Conservation (phyloP, 805 yeast genomes). For the Candida ulmi region DNA sequence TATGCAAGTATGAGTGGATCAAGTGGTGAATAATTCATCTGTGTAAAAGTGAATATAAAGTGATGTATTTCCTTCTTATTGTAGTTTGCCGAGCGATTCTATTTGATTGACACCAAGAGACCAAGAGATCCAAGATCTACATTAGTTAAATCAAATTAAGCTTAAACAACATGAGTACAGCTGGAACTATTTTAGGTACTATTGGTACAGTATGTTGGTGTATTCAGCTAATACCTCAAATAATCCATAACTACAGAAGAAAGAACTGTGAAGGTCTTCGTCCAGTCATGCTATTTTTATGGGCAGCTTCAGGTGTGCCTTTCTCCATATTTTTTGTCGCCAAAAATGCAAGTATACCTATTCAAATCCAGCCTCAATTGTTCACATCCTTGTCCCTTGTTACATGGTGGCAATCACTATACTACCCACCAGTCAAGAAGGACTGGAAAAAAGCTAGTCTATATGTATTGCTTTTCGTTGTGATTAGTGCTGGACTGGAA, state of each 20-base stretch:
- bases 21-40: too few species aligned
- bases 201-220: slow-evolving; percentile 93
- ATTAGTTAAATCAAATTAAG: too few species aligned
- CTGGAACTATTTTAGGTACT: slow-evolving; percentile 75
- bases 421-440: slow-evolving; percentile 62
- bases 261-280: slow-evolving; percentile 86
- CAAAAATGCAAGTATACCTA: slow-evolving; percentile 64
- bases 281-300: slow-evolving; percentile 77
- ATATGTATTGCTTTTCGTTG: slow-evolving; percentile 32
- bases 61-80: too few species aligned
- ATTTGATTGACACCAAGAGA: too few species aligned
- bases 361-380: slow-evolving; percentile 83
- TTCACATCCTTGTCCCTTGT: slow-evolving; percentile 66
- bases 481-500: slow-evolving; percentile 53
- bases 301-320: slow-evolving; percentile 72
- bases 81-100: too few species aligned
- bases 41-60: too few species aligned
- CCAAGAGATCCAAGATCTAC: too few species aligned
- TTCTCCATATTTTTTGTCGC: slow-evolving; percentile 80
- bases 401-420: slow-evolving; percentile 63
- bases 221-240: slow-evolving; percentile 83
- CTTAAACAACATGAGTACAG: slow-evolving; percentile 24
- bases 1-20: too few species aligned
- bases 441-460: slow-evolving; percentile 30
- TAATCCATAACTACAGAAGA: slow-evolving; percentile 61